phyloP scores from a whole-genome alignment of 352 stramenopile genomes.

The Plasmopara halstedii region DNA sequence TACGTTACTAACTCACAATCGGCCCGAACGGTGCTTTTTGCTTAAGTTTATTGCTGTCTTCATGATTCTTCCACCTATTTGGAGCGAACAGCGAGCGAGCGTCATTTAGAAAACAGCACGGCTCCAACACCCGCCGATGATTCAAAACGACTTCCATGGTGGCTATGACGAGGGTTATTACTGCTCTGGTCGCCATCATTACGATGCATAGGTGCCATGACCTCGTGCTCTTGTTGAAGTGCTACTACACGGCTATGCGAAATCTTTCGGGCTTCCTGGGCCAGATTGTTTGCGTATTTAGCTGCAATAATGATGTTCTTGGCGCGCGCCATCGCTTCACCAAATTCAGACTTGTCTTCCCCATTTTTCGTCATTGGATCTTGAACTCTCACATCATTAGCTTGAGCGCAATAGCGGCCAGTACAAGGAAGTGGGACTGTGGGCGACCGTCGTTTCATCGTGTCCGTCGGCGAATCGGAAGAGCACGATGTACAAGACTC shows the following conservation, averaged over 20 bases:
- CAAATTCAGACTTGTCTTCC: constrained; percentile 26
- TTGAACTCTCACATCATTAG: constrained; percentile 15
- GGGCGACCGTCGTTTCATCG: constrained; percentile 5
- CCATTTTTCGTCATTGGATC: background rate
- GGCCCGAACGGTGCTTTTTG: too few relatives aligned
- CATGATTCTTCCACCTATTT: constrained; percentile 16
- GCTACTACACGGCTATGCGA: constrained; percentile 58
- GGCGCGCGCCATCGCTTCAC: constrained; percentile 35
- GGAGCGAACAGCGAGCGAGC: constrained; percentile 2
- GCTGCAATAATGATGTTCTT: constrained; percentile 58
- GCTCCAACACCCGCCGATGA: constrained; percentile 4
- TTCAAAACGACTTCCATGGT: constrained; percentile 14
- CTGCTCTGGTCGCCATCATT: constrained; percentile 20
- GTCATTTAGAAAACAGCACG: constrained; percentile 24
- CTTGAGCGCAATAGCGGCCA: constrained; percentile 15
- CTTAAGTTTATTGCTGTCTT: constrained; percentile 9
- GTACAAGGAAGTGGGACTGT: constrained; percentile 5
- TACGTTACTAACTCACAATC: too few relatives aligned
- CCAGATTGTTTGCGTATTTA: constrained; percentile 57
- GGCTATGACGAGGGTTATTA: constrained; percentile 18
- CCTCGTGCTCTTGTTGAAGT: constrained; percentile 54
- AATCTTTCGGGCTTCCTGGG: constrained; percentile 60
- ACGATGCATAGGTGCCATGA: constrained; percentile 20
- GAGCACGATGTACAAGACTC: constrained; percentile 20
- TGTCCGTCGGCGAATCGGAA: constrained; percentile 18